Evolutionary conservation across 2,329 filamentous ascomycete genomes (phyloP).

Genomic region (Fusarium hostae): DNA sequence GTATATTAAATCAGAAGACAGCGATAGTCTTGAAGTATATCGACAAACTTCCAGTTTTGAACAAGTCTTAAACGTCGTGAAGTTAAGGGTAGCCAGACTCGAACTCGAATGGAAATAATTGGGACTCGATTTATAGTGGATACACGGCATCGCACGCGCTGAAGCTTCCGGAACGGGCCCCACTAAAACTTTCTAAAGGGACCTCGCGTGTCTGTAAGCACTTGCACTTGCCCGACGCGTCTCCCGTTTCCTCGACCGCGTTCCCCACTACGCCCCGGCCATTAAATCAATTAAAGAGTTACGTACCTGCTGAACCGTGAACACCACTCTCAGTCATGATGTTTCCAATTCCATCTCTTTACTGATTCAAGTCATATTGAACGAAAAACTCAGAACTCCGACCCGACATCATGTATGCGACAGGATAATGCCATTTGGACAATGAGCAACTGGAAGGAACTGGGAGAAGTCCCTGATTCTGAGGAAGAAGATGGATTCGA

Average conservation of each 20-base stretch:
- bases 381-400: not conserved
- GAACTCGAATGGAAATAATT: constrained; percentile 7
- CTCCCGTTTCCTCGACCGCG: constrained; percentile 42
- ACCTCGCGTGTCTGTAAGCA: constrained; percentile 8
- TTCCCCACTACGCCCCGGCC: constrained; percentile 35
- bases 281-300: constrained; percentile 36
- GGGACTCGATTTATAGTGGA: constrained; percentile 15
- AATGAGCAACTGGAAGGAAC: constrained; percentile 62
- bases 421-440: constrained; percentile 46
- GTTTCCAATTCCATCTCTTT: constrained; percentile 4
- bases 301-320: constrained; percentile 13
- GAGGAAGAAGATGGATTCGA: constrained; percentile 60
- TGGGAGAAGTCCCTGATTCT: constrained; percentile 63
- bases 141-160: constrained; percentile 1
- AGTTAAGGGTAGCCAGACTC: constrained; percentile 6
- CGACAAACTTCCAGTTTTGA: not conserved
- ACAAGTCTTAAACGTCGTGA: not conserved
- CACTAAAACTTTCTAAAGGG: constrained; percentile 12
- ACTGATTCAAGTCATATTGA: not conserved
- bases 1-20: not conserved
- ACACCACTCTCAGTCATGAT: constrained; percentile 13
- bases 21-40: not conserved
- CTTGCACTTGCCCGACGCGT: constrained; percentile 41
- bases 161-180: constrained; percentile 7
- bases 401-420: constrained; percentile 18